Conservation (phyloP, 2,329 filamentous ascomycete species). For the Eutypella sp. region DNA sequence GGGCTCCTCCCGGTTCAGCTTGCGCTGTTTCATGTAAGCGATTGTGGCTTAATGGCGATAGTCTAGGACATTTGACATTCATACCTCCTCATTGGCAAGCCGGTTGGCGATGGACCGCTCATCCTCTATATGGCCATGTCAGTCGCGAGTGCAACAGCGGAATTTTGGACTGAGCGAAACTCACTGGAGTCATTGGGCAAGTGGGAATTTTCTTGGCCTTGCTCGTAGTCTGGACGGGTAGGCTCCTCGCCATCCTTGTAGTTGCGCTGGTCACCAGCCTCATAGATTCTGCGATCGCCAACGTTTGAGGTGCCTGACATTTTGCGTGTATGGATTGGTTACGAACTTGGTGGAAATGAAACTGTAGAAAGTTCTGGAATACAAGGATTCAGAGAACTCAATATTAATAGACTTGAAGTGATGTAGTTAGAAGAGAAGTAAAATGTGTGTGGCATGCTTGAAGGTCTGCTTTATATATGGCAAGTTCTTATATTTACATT, state of each 20-base stretch:
- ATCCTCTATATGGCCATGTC: constrained; percentile 49
- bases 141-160: constrained; percentile 3
- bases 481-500: too few relatives aligned
- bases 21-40: constrained; percentile 10
- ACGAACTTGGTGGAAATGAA: too few relatives aligned
- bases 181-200: constrained; percentile 66
- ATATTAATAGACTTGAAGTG: too few relatives aligned
- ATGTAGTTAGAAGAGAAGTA: too few relatives aligned
- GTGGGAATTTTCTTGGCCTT: constrained; percentile 69
- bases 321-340: constrained; percentile 10
- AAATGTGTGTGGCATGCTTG: too few relatives aligned
- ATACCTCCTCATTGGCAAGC: constrained; percentile 57
- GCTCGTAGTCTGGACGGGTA: constrained; percentile 58
- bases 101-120: constrained; percentile 68
- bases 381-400: too few relatives aligned
- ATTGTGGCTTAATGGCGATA: constrained; percentile 2
- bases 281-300: constrained; percentile 62
- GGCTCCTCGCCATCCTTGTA: constrained; percentile 46
- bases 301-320: constrained; percentile 55
- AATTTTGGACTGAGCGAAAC: constrained; percentile 14
- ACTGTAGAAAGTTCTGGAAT: too few relatives aligned
- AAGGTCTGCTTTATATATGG: too few relatives aligned
- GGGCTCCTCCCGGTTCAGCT: constrained; percentile 35
- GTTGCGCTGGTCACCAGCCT: constrained; percentile 73
- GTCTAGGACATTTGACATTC: constrained; percentile 10